Conservation (phyloP, 2,329 filamentous ascomycete species). For the Hymenoscyphus infarciens region DNA sequence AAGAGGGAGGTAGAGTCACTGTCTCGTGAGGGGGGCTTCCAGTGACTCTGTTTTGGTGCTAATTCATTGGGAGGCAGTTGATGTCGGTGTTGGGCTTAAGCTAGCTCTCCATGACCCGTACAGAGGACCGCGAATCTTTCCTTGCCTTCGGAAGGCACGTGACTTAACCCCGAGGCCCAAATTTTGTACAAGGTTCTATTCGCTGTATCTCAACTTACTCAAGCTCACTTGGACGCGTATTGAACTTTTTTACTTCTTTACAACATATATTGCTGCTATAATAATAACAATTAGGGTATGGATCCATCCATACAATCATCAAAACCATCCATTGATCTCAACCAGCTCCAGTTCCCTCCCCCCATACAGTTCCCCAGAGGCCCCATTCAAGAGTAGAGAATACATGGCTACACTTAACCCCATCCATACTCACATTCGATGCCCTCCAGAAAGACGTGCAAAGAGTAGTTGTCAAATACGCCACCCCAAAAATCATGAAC, state of each 20-base stretch:
- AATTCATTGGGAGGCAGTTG: slow-evolving; percentile 20
- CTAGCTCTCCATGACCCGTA: not conserved
- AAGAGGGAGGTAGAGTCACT: slow-evolving; percentile 21
- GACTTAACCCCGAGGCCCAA: not conserved
- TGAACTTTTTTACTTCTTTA: not conserved
- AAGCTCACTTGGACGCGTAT: not conserved
- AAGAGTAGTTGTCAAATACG: not conserved
- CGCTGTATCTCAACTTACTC: not conserved
- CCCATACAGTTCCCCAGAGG: not conserved
- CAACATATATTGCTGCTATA: not conserved
- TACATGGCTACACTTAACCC: not conserved
- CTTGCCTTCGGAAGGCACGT: not conserved
- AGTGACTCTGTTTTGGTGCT: slow-evolving; percentile 19
- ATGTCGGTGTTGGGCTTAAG: slow-evolving; percentile 2
- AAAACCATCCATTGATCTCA: not conserved
- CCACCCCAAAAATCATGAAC: not conserved
- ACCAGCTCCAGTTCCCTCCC: not conserved
- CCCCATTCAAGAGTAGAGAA: not conserved
- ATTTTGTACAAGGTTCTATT: not conserved
- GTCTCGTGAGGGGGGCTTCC: slow-evolving; percentile 14
- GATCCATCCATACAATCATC: not conserved
- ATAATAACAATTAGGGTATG: slow-evolving; percentile 1
- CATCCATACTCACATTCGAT: not conserved
- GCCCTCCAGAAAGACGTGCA: not conserved
- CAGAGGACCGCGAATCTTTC: not conserved